Evolutionary conservation across 768 basidiomycete species (phyloP), one percentile per base, ranked within the genome.

Genomic region (Amanita pallidorosea): DNA sequence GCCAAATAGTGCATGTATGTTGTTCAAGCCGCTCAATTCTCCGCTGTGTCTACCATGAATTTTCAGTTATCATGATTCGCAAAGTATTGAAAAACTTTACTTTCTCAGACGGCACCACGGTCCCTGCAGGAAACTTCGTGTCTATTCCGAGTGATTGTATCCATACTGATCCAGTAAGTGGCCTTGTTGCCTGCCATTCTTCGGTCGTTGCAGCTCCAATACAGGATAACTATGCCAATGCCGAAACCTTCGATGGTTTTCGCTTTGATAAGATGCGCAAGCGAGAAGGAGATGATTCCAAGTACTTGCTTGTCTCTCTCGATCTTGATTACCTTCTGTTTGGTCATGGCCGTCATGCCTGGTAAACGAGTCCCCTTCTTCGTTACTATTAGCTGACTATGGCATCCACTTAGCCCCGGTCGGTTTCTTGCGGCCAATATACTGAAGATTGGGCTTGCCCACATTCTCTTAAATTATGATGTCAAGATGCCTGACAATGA

Each of bases 71-170:
- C 40, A 53, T 71, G 37, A 47, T 56, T 4, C 68, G 73, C 11
- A 61, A 62, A 36, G 66, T 64, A 1, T 18, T 68, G 35, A 58
- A 65, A 36, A 71, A 73, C 51, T 69, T 66, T 55, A 71, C 68
- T 0, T 63, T 66, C 45, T 66, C 60, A 12, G 55, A 63, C 35
- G 63, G 62, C 9, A 61, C 59, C 1, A 45, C 47, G 6, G 45
- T 66, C 11, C 65, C 65, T 4, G 56, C 55, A 12, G 67, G 67
- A 1, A 52, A 60, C 6, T 52, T 51, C 3, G 44, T 57, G 27
- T 52, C 60, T 13, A 47, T 52, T 50, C 51, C 42, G 40, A 49
- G 31, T 55, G 45, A 25, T 58, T 59, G 41, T 42, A 38, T 48
- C 38, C 43, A 45, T 48, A 25, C 25, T 27, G 51, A 55, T 45